Base-by-base conservation (phyloP, 768 basidiomycete genomes). In the Leccinum longicurvipes region DNA sequence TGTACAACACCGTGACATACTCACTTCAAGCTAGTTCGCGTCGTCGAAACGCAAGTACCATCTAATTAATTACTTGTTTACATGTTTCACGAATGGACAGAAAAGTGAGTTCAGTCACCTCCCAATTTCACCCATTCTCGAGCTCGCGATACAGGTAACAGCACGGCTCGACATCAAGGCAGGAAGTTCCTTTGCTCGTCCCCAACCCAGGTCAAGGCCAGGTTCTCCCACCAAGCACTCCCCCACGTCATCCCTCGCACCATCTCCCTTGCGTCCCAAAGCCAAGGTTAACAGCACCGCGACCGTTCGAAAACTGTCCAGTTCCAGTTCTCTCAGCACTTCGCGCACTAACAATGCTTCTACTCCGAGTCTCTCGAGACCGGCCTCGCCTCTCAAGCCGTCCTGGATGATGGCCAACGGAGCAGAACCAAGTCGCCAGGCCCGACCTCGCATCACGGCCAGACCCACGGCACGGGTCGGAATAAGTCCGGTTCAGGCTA, bases 201-300 rank as follows among this genome's bases (percentile, higher is more conserved):
- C 59, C 19, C 69, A 66, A 31, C 54, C 67, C 29, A 64, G 67
- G 36, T 76, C 80, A 36, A 74, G 83, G 45, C 82, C 84, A 14
- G 61, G 68, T 10, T 85, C 84, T 9, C 81, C 82, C 15, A 65
- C 71, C 57, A 82, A 79, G 64, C 59, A 58, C n/a, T 64, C 62
- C 9, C 63, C 65, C 11, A 47, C 63, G 2, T 57, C 67, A 17
- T 62, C 66, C 2, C 63, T 66, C 23, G 64, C 75, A 0, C 68
- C 69, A 1, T 58, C 68, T 11, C 59, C 62, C 42, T 61, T 72
- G 39, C 68, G 81, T 53, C 81, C 83, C 14, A 86, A 76, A 65
- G 84, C 82, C 55, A 88, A 84, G 70, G 75, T 88, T 36, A 86
- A 82, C 62, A 78, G 73, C 57, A 81, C 75, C 60, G 82, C 81